Evolutionary conservation across 108 stramenopile species (phyloP).

Genomic region (Aurantiochytrium sp.): DNA sequence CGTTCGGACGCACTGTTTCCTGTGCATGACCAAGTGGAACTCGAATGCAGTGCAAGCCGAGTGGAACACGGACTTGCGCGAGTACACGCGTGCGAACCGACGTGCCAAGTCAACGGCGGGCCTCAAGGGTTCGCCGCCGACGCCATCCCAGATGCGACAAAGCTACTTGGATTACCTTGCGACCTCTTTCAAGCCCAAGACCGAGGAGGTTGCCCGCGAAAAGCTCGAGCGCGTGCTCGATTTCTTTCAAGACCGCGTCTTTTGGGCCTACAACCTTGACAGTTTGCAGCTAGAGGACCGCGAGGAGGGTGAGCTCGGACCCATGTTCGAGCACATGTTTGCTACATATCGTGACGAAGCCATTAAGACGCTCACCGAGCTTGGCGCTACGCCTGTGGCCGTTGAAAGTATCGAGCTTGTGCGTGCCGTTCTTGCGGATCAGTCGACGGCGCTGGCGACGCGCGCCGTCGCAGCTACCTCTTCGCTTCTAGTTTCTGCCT

Average conservation of each 20-base stretch:
- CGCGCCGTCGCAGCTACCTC: neutral
- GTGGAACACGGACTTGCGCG: neutral
- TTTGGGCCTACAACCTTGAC: neutral
- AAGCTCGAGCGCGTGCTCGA: neutral
- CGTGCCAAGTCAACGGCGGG: neutral
- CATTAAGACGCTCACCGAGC: neutral
- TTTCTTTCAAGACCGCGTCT: neutral
- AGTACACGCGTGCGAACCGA: neutral
- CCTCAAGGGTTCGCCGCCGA: neutral
- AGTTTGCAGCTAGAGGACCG: conserved; percentile 1
- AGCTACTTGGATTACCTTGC: neutral
- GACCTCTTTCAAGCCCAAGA: neutral
- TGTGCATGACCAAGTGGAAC: conserved; percentile 18
- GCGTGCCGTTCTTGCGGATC: neutral
- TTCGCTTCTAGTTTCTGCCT: neutral
- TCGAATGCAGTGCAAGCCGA: neutral
- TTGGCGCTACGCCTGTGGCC: neutral
- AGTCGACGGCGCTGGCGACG: neutral
- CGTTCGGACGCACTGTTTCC: neutral
- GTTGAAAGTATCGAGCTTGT: neutral
- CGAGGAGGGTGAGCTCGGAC: neutral
- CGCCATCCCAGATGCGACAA: neutral
- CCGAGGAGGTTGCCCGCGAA: neutral
- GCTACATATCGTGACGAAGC: neutral
- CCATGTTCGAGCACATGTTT: neutral